Base-by-base conservation (phyloP, 768 basidiomycete species). In the Kwoniella europaea region DNA sequence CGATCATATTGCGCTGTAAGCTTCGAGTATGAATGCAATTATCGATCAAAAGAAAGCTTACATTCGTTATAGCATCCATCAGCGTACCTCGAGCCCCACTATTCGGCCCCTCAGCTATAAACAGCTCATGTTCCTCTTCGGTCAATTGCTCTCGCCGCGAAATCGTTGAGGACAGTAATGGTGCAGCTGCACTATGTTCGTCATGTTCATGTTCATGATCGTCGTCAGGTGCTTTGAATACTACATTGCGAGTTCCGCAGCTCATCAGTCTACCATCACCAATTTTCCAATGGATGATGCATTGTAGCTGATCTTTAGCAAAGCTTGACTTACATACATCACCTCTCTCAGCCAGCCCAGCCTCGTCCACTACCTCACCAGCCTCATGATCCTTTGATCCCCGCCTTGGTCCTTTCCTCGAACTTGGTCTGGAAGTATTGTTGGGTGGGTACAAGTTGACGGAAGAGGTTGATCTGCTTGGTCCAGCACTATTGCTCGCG, bases 21-120 rank as follows among this genome's bases (percentile, higher is more conserved):
- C 24, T 42, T 22, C 18, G 1, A 7, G 10, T n/a, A 0, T 35
- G 35, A 35, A 59, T 4, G 41, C 42, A 20, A 10, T 18, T 10
- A 41, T 7, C 20, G 29, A 16, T 2, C 13, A 12, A 56, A 43
- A 10, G 10, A 27, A 35, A 58, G 29, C 69, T 42, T 50, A 71
- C 69, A 71, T 71, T 71, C 59, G 69, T 66, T 16, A 71, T 50
- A 2, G 64, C 69, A 50, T 71, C 69, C 63, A 71, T 65, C 53
- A 71, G 62, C 13, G 69, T 71, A 7, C 69, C 69, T 15, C 41
- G 66, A 52, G 65, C 41, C 13, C 50, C 44, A 22, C 57, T 61
- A 62, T 71, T 53, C 6, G 69, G 64, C 3, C 69, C 69, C 43
- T 71, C 69, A 46, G 54, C 64, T 22, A 62, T 20, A 13, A 65